These are phyloP conservation scores for Amanita pseudoporphyria DNA, from an alignment of 768 basidiomycete genomes.

Conservation along the genomic window DNA sequence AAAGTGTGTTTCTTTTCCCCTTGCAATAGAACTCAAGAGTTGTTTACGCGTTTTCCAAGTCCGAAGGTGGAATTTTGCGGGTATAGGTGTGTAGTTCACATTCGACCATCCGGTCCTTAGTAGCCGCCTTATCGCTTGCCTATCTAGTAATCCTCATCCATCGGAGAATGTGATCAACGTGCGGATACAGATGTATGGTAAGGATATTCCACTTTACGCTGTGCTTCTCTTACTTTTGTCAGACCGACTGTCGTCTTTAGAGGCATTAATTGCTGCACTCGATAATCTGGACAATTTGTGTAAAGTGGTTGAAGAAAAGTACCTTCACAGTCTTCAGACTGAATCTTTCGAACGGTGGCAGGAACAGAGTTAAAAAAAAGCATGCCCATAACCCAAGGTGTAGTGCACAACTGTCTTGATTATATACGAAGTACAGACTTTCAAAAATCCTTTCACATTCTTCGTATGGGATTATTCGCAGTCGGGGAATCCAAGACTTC, in stretches of 20 bases:
- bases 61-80: slow-evolving; percentile 98
- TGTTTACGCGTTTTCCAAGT: slow-evolving; percentile 29
- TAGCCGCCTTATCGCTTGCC: slow-evolving; percentile 1
- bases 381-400: background rate
- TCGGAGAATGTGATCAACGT: slow-evolving; percentile 95
- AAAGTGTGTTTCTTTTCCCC: slow-evolving; percentile 50
- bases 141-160: slow-evolving; percentile 77
- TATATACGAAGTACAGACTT: background rate
- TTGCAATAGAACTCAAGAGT: background rate
- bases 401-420: background rate
- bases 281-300: slow-evolving; percentile 72
- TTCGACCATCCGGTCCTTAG: slow-evolving; percentile 7
- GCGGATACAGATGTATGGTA: slow-evolving; percentile 99
- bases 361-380: slow-evolving; percentile 44
- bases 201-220: slow-evolving; percentile 20
- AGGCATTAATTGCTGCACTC: slow-evolving; percentile 70
- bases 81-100: slow-evolving; percentile 84
- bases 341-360: slow-evolving; percentile 58
- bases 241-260: slow-evolving; percentile 85
- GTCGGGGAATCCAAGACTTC: slow-evolving; percentile 4
- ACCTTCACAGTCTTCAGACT: slow-evolving; percentile 45
- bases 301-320: slow-evolving; percentile 58
- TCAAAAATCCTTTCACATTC: too few relatives aligned
- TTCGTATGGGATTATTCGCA: slow-evolving; percentile 2
- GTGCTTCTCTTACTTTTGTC: slow-evolving; percentile 4